Conservation (phyloP, 495 filamentous ascomycete species). For the Clohesyomyces aquaticus region DNA sequence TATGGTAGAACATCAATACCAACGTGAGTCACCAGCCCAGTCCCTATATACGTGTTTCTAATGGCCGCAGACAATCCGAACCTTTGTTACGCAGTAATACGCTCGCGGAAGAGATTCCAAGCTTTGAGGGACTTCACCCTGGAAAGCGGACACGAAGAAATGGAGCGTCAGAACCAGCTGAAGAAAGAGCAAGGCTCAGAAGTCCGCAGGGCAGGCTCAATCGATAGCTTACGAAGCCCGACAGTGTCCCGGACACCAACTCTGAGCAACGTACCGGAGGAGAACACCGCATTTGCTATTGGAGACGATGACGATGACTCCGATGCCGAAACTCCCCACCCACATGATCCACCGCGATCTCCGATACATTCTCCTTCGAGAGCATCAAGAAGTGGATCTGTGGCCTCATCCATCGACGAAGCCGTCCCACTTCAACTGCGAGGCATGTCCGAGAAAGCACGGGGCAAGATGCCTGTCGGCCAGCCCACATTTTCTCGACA, state of each 20-base stretch:
- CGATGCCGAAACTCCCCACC: constrained; percentile 57
- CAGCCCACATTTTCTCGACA: constrained; percentile 83
- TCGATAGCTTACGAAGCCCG: constrained; percentile 73
- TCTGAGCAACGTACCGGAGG: constrained; percentile 79
- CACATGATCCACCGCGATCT: constrained; percentile 49
- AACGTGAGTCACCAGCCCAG: constrained; percentile 68
- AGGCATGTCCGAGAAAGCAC: constrained; percentile 97
- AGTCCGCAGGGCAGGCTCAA: constrained; percentile 60
- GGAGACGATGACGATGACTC: constrained; percentile 80
- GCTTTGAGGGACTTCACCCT: constrained; percentile 88
- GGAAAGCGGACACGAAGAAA: constrained; percentile 92
- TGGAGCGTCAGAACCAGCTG: constrained; percentile 75
- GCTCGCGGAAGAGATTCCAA: constrained; percentile 81
- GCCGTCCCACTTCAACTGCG: constrained; percentile 85
- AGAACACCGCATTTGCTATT: constrained; percentile 79
- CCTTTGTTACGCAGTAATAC: constrained; percentile 79
- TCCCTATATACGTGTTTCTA: background rate
- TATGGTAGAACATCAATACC: constrained; percentile 89
- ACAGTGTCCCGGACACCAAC: constrained; percentile 62
- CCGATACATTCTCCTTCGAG: constrained; percentile 69
- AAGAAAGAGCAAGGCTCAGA: constrained; percentile 66
- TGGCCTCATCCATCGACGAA: constrained; percentile 75
- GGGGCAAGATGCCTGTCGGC: constrained; percentile 94
- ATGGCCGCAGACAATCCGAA: constrained; percentile 61
- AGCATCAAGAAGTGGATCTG: constrained; percentile 71